Evolutionary conservation across 164 flowering plant species (phyloP).

Genomic region (Malania oleifera): DNA sequence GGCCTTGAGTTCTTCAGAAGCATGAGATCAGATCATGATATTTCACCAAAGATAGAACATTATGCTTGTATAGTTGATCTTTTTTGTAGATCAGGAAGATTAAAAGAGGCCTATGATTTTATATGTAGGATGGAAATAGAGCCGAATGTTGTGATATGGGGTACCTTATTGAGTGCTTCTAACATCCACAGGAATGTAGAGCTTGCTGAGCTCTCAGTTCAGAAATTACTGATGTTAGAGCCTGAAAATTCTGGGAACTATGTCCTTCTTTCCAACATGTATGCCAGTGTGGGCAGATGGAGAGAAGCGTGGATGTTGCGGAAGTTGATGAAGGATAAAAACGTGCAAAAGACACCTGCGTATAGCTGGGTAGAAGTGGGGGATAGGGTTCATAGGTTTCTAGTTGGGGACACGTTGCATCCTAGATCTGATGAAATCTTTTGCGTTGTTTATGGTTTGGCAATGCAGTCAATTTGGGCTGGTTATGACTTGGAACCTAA

Average conservation of each 20-base stretch:
- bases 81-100: slow-evolving; percentile 35
- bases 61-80: slow-evolving; percentile 47
- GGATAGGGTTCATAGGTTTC: slow-evolving; percentile 34
- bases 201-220: slow-evolving; percentile 33
- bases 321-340: slow-evolving; percentile 29
- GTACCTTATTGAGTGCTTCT: slow-evolving; percentile 42
- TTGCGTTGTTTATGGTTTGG: slow-evolving; percentile 24
- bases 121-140: slow-evolving; percentile 35
- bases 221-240: slow-evolving; percentile 33
- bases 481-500: neutral
- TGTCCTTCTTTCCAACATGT: slow-evolving; percentile 40
- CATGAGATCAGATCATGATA: slow-evolving; percentile 27
- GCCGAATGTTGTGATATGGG: slow-evolving; percentile 50
- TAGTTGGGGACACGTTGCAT: slow-evolving; percentile 35
- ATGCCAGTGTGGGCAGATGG: slow-evolving; percentile 41
- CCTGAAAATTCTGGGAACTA: slow-evolving; percentile 50
- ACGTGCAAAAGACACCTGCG: slow-evolving; percentile 37
- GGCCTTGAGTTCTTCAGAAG: slow-evolving; percentile 29
- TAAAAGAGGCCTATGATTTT: slow-evolving; percentile 35
- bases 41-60: slow-evolving; percentile 40
- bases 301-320: slow-evolving; percentile 32
- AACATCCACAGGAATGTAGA: slow-evolving; percentile 30
- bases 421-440: slow-evolving; percentile 30
- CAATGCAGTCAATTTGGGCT: slow-evolving; percentile 19
- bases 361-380: slow-evolving; percentile 51